phyloP scores from a whole-genome alignment of 2,329 filamentous ascomycete genomes.

The Aspergillus fructus region DNA sequence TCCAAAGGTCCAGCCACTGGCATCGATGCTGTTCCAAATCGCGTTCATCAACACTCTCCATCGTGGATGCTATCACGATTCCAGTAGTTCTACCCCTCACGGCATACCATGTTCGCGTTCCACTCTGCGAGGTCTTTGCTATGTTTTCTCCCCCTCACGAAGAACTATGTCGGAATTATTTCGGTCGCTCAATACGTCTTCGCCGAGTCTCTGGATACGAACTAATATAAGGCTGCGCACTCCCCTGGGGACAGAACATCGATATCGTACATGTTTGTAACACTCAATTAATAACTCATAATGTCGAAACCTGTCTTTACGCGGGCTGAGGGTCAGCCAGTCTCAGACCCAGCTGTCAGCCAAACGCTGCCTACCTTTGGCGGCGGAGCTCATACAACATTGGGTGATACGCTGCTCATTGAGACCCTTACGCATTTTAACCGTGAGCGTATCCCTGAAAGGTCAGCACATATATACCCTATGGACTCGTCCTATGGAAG shows the following conservation, averaged over 20 bases:
- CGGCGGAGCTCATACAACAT: slow-evolving; percentile 44
- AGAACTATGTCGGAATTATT: background rate
- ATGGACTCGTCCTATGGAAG: background rate
- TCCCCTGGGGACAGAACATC: background rate
- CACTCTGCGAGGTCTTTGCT: background rate
- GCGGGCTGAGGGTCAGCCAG: background rate
- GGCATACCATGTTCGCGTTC: background rate
- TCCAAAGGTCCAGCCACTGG: too few relatives aligned
- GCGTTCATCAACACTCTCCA: too few relatives aligned
- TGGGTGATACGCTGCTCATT: slow-evolving; percentile 60
- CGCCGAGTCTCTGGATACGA: background rate
- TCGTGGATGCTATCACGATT: too few relatives aligned
- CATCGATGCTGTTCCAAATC: too few relatives aligned
- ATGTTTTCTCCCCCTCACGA: background rate
- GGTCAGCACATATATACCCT: slow-evolving; percentile 25
- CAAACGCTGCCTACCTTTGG: background rate
- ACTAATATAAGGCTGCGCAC: background rate
- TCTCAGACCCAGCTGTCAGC: background rate
- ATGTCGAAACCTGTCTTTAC: background rate
- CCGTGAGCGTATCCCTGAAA: slow-evolving; percentile 61
- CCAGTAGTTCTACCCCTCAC: too few relatives aligned
- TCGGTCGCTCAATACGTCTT: background rate
- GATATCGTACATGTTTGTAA: background rate
- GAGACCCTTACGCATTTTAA: slow-evolving; percentile 62
- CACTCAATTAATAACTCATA: background rate